Base-by-base conservation (phyloP, 805 yeast genomes). In the Metschnikowia reukaufii region DNA sequence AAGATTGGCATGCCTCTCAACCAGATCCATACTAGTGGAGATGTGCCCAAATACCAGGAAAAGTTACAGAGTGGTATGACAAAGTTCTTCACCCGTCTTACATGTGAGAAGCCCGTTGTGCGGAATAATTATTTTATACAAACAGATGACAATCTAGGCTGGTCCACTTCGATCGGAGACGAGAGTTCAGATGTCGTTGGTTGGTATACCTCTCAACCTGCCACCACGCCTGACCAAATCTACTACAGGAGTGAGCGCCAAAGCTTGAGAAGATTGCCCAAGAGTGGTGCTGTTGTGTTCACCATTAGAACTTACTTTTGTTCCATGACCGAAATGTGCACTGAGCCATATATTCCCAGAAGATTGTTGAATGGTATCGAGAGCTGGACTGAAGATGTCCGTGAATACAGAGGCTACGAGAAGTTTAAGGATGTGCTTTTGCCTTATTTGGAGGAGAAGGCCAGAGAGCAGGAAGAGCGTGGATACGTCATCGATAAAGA, bases 171-270 rank as follows among this genome's bases (percentile, higher is more conserved):
- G 0, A 82, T 83, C 56, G 88, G 88, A 7, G 68, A 74, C 49
- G 88, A 83, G 57, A 43, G 46, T 15, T 60, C 63, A 10, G 75
- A 71, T 7, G 66, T 61, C 7, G 81, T 82, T 34, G 86, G 86
- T 18, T 83, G 88, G 88, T 73, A 79, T 56, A 78, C 87, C 0
- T 85, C 87, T 5, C 56, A 62, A 12, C 63, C 68, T 12, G 86
- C 86, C 2, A 61, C 60, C 1, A 72, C 69, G 25, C 62, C 79
- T 7, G 66, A 64, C 15, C 73, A 74, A 48, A 60, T 83, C 27
- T 78, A 74, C 61, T 82, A 74, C 63, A 72, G 88, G 53, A 78
- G 84, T 21, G 88, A 83, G 59, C 68, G 88, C 61, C 88, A 83
- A 59, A 72, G 83, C 39, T 67, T 83, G 42, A 71, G 87, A 55